A percentile compares a stretch with the other conserved stretches of the same genome.
Evolutionary conservation across 129 eudicot genomes (phyloP).

Genomic region (Kitagawia praeruptora): DNA sequence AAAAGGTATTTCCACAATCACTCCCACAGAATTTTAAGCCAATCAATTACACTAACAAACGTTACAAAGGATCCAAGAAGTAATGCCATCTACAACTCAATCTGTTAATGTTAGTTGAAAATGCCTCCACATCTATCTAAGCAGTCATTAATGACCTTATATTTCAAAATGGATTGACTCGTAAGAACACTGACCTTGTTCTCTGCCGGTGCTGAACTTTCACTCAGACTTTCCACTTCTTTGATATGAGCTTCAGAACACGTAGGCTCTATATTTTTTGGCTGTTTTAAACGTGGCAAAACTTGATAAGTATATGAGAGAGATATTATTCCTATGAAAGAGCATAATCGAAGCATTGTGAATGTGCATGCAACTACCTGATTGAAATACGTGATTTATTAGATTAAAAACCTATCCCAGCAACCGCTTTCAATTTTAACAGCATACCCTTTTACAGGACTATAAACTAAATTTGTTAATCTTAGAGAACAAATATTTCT

Average conservation of each 20-base stretch:
- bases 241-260: not conserved
- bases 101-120: not conserved
- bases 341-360: no score
- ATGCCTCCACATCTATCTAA: not conserved
- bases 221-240: not conserved
- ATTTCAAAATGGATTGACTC: not conserved
- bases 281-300: not conserved
- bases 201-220: not conserved
- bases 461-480: no score
- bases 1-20: not conserved
- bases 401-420: not conserved
- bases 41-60: not conserved
- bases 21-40: no score
- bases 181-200: not conserved
- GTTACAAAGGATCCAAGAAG: not conserved
- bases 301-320: not conserved
- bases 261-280: not conserved
- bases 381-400: not conserved
- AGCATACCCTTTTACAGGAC: not conserved
- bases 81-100: not conserved
- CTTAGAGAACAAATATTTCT: not conserved
- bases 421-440: not conserved
- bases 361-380: not conserved
- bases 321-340: not conserved
- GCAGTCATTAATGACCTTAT: no score